phyloP scores from a whole-genome alignment of 73 alveolate species.

The Symbiodinium pilosum region DNA sequence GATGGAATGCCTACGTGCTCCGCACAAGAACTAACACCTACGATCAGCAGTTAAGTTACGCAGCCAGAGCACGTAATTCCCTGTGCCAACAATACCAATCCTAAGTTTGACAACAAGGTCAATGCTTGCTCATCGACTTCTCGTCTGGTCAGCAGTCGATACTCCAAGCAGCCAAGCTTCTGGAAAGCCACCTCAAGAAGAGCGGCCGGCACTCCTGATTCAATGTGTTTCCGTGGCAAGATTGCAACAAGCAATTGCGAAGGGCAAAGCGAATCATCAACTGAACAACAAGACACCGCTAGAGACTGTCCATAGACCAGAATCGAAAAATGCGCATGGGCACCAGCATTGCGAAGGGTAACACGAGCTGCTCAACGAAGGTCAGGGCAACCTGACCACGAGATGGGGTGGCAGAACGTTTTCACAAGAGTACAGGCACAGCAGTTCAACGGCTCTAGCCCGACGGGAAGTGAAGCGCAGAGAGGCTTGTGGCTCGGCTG shows the following conservation, averaged over 20 bases:
- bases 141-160: no score
- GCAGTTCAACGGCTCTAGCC: neutral
- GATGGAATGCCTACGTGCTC: no score
- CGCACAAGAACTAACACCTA: no score
- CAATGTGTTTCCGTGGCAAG: no score
- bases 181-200: slow-evolving; percentile 41
- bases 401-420: neutral
- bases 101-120: no score
- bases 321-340: slow-evolving; percentile 18
- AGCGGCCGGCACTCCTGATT: slow-evolving; percentile 3
- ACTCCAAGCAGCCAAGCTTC: no score
- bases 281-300: neutral
- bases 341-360: slow-evolving; percentile 75
- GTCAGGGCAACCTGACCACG: slow-evolving; percentile 28
- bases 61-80: slow-evolving; percentile 30
- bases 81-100: slow-evolving; percentile 40
- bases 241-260: neutral
- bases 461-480: no score
- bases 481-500: no score
- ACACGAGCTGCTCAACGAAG: slow-evolving; percentile 58
- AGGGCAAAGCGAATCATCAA: neutral
- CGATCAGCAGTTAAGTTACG: no score
- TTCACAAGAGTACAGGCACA: neutral
- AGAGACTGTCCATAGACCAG: neutral
- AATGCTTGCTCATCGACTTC: no score